These are phyloP conservation scores for Xylaria sp. DNA, from an alignment of 2,329 filamentous ascomycete species.

Conservation along the genomic window DNA sequence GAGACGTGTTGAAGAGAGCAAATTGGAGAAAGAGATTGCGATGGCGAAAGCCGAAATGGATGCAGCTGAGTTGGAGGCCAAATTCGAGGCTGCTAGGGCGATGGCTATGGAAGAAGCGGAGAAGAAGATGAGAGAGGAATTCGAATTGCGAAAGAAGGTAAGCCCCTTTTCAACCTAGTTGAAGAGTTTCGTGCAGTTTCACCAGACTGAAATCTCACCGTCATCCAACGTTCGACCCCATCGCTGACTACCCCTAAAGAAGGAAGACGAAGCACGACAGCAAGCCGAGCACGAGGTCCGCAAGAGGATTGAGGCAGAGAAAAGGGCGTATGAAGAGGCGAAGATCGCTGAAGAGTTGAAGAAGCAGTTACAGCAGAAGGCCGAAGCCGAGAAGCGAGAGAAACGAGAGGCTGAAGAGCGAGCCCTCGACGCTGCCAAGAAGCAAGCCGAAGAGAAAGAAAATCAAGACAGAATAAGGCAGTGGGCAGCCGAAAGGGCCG, in stretches of 20 bases:
- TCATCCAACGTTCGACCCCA: neutral
- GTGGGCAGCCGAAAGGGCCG: constrained; percentile 19
- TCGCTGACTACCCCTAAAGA: constrained; percentile 8
- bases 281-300: constrained; percentile 8
- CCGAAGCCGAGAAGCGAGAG: constrained; percentile 9
- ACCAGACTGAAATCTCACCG: neutral
- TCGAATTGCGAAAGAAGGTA: constrained; percentile 11
- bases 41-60: constrained; percentile 9
- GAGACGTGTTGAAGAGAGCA: constrained; percentile 17
- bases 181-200: neutral
- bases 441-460: constrained; percentile 13
- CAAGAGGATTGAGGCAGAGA: constrained; percentile 8
- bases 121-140: constrained; percentile 15
- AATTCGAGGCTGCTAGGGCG: constrained; percentile 6
- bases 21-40: constrained; percentile 4
- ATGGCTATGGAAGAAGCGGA: constrained; percentile 9
- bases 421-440: neutral
- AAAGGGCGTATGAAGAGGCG: constrained; percentile 12
- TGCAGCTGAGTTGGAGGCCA: constrained; percentile 7
- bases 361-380: constrained; percentile 8
- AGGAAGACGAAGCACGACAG: constrained; percentile 7
- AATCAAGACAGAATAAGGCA: constrained; percentile 3
- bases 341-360: neutral
- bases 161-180: neutral
- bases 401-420: constrained; percentile 9